Evolutionary conservation across 176 grass and related monocot genomes (phyloP).

Genomic region (Bothriochloa decipiens): DNA sequence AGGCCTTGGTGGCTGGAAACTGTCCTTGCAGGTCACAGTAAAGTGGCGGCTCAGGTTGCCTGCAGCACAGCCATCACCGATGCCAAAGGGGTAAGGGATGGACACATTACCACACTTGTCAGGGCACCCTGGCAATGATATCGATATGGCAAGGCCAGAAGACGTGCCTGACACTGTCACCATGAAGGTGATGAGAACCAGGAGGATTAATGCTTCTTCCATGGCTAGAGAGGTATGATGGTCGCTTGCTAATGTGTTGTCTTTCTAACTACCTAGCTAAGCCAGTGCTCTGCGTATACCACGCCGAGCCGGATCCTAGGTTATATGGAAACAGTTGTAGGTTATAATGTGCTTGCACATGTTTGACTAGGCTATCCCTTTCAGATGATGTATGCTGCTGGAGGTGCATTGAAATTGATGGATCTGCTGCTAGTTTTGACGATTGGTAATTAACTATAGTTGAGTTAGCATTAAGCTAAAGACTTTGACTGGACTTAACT

Average conservation of each 20-base stretch:
- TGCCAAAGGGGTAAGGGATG: slow-evolving; percentile 52
- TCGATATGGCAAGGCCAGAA: neutral
- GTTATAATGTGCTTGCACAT: neutral
- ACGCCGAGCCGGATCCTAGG: neutral
- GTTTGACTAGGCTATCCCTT: neutral
- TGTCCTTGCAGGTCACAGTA: slow-evolving; percentile 26
- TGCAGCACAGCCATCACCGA: slow-evolving; percentile 23
- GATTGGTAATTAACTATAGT: neutral
- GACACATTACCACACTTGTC: slow-evolving; percentile 36
- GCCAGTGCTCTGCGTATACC: neutral
- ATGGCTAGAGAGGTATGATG: slow-evolving; percentile 30
- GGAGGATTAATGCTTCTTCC: slow-evolving; percentile 5
- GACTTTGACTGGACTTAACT: slow-evolving; percentile 4
- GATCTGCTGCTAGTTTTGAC: neutral
- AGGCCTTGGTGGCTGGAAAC: slow-evolving; percentile 35
- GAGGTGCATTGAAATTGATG: neutral
- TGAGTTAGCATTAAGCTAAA: neutral
- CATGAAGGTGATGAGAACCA: slow-evolving; percentile 22
- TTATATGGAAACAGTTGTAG: neutral
- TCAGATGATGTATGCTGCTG: neutral
- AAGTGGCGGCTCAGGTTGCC: slow-evolving; percentile 9
- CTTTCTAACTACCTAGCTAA: slow-evolving; percentile 9
- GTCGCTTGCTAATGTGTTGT: neutral
- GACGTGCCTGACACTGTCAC: neutral
- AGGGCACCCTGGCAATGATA: slow-evolving; percentile 46